Evolutionary conservation across 495 filamentous ascomycete genomes (phyloP).

Genomic region (Rhizodiscina lignyota): DNA sequence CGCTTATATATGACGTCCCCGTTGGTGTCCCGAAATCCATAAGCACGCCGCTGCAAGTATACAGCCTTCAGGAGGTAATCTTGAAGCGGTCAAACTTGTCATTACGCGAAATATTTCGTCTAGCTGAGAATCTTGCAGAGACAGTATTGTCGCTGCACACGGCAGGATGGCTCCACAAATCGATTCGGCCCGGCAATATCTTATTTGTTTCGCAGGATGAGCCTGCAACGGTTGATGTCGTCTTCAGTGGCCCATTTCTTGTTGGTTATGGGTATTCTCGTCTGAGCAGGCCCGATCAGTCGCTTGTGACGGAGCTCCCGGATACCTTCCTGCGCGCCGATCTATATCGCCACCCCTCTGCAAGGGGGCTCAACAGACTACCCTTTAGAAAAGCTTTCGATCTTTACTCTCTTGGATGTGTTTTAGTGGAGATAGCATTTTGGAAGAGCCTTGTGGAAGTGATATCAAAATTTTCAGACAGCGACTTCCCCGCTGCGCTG

Average conservation of each 20-base stretch:
- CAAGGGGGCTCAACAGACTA: not conserved
- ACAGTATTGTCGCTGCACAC: slow-evolving; percentile 8
- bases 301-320: not conserved
- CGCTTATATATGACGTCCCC: not conserved
- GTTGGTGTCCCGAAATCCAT: not conserved
- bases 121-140: slow-evolving; percentile 1
- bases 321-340: not conserved
- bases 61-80: not conserved
- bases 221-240: not conserved
- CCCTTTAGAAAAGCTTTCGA: not conserved
- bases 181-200: slow-evolving; percentile 8
- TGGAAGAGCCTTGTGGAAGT: not conserved
- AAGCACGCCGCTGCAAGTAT: not conserved
- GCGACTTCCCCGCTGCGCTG: too few relatives aligned
- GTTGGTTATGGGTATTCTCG: not conserved
- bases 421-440: not conserved
- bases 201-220: slow-evolving; percentile 1
- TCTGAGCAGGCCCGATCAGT: not conserved
- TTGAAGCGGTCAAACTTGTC: not conserved
- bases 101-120: not conserved
- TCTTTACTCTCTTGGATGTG: not conserved
- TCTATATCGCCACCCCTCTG: not conserved
- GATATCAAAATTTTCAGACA: too few relatives aligned
- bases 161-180: slow-evolving; percentile 10
- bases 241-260: not conserved